Evolutionary conservation across 257 asterid genomes (phyloP), one percentile per base, ranked within the genome.

Genomic region (Ilex aquifolium): DNA sequence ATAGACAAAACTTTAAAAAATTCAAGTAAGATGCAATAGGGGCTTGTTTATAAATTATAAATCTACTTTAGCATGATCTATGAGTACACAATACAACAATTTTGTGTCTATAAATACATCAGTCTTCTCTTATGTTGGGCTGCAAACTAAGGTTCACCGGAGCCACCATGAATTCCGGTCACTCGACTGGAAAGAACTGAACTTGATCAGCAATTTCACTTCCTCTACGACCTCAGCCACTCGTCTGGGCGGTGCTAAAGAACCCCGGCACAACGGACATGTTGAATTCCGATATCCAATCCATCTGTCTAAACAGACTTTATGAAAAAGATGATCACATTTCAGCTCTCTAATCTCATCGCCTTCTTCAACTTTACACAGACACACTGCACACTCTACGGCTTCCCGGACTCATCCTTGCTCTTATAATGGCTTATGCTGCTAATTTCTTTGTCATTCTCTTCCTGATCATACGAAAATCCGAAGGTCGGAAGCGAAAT

Each of bases 231-330:
- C 39, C 62, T 56, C 72, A 63, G 60, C 62, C 60, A 44, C 70
- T 1, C 12, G 13, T 1, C 63, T 12, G 14, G 72, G 72, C 54
- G 27, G 13, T 63, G 60, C 64, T 10, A 75, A 40, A 53, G 66
- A 62, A 59, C 72, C 64, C 57, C 81, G 57, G 15, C 83, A 78
- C 10, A 74, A 39, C 0, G 83, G 83, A 53, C 83, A 78, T 2
- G 80, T 64, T 7, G 17, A 10, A 31, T 36, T 51, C n/a, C 83
- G 77, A 16, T 59, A 70, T 0, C 73, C 77, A 31, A 74, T 14
- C 83, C 83, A 78, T 65, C 77, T 74, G 2, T 77, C 83, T 56
- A 74, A 66, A 16, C 83, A 77, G 58, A 44, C 77, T 10, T 70
- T 46, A 16, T 74, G 83, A 12, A 74, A 78, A 3, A 74, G 44